Conservation (phyloP, 2,329 filamentous ascomycete genomes). For the Phoma sp. region DNA sequence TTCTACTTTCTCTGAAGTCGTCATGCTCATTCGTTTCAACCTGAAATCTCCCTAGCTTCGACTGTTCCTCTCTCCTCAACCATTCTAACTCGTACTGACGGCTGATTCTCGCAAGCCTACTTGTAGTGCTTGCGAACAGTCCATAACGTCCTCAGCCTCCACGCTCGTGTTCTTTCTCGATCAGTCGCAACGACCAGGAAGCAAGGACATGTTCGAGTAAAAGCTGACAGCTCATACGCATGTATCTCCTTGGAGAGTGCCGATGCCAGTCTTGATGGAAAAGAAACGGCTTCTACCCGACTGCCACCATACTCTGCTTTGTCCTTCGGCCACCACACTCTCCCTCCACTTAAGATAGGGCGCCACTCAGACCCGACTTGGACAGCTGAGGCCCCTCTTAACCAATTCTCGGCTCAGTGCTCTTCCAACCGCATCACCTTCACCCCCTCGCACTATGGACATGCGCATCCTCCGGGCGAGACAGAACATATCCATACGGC, state of each 20-base stretch:
- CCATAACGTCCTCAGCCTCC: background rate
- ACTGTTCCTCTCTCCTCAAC: no score
- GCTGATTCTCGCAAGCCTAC: background rate
- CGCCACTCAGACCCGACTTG: background rate
- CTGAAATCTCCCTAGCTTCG: background rate
- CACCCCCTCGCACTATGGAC: background rate
- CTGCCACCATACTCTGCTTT: no score
- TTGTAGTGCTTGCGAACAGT: background rate
- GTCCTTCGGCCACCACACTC: no score
- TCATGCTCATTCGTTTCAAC: no score
- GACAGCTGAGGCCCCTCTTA: background rate
- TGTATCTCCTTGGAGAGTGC: background rate
- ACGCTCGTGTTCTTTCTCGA: background rate
- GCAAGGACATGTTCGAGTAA: background rate
- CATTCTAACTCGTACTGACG: background rate
- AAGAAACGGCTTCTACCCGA: no score
- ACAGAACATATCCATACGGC: slow-evolving; percentile 6
- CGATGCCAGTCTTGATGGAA: background rate
- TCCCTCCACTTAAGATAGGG: background rate
- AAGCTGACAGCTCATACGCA: background rate
- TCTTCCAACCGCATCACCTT: background rate
- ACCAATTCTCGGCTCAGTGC: background rate
- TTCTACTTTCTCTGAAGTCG: background rate
- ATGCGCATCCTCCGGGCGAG: slow-evolving; percentile 8
- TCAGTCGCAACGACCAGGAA: background rate